These are phyloP conservation scores for Cardamine occulta DNA, from an alignment of 345 rosid genomes.

Conservation along the genomic window DNA sequence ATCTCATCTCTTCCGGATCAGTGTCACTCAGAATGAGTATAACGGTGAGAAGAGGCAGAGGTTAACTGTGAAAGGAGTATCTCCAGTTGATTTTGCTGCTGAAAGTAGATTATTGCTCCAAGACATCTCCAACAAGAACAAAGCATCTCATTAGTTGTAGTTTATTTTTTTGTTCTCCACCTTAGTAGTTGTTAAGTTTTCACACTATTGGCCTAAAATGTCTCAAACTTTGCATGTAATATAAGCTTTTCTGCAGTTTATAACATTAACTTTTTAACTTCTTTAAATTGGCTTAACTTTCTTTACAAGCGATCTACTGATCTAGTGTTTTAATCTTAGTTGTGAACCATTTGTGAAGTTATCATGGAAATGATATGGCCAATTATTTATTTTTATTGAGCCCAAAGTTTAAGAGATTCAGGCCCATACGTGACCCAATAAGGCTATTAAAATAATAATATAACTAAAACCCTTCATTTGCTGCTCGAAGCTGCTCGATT, in stretches of 20 bases:
- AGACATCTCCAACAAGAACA: constrained; percentile 67
- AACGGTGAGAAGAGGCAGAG: constrained; percentile 90
- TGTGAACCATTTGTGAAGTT: not conserved
- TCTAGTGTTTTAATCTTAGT: not conserved
- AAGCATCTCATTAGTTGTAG: constrained; percentile 42
- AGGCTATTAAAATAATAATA: not conserved
- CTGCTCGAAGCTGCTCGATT: not conserved
- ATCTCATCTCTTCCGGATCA: constrained; percentile 69
- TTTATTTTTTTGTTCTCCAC: not conserved
- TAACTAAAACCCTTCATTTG: constrained; percentile 10
- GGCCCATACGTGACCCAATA: constrained; percentile 16
- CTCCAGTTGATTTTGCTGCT: constrained; percentile 78
- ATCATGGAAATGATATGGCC: not conserved
- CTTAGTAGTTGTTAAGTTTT: not conserved
- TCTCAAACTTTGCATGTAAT: constrained; percentile 26
- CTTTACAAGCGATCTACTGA: not conserved
- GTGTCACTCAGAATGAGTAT: constrained; percentile 78
- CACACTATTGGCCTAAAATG: not conserved
- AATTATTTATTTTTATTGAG: not conserved
- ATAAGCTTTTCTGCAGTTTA: not conserved
- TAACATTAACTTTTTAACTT: not conserved
- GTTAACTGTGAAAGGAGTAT: constrained; percentile 68
- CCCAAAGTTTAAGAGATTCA: not conserved
- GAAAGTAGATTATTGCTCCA: constrained; percentile 74
- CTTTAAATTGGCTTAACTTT: not conserved